Conservation (phyloP, 1,284 basidiomycete species). For the Coniferiporia weirii region DNA sequence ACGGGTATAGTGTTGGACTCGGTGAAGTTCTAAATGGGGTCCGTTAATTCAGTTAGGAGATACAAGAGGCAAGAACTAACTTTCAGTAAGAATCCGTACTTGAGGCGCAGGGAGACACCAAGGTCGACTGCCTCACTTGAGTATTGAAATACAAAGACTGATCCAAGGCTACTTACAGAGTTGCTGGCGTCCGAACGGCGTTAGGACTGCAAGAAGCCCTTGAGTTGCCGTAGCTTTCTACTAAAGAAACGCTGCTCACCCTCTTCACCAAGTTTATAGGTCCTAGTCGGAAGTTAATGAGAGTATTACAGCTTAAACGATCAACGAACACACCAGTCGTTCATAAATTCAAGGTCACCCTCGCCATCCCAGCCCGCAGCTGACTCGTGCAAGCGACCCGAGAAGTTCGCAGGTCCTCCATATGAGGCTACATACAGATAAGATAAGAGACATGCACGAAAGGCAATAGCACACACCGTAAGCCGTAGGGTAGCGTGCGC, state of each 20-base stretch:
- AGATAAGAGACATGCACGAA: slow-evolving; percentile 19
- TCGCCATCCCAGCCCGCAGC: slow-evolving; percentile 55
- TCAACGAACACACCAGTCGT: slow-evolving; percentile 52
- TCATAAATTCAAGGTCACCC: slow-evolving; percentile 67
- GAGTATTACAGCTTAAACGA: neutral
- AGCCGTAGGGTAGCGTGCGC: slow-evolving; percentile 76
- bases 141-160: neutral
- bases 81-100: slow-evolving; percentile 76
- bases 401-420: slow-evolving; percentile 63
- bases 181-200: slow-evolving; percentile 80
- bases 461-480: slow-evolving; percentile 41
- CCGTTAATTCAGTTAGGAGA: neutral
- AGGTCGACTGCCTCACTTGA: slow-evolving; percentile 48
- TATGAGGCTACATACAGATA: slow-evolving; percentile 41
- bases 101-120: slow-evolving; percentile 66
- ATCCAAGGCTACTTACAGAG: slow-evolving; percentile 44
- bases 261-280: slow-evolving; percentile 78
- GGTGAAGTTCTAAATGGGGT: slow-evolving; percentile 60
- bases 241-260: slow-evolving; percentile 32
- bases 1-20: slow-evolving; percentile 67
- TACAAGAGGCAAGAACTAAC: slow-evolving; percentile 26
- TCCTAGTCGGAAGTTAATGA: slow-evolving; percentile 39
- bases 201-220: slow-evolving; percentile 47
- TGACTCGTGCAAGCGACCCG: slow-evolving; percentile 48
- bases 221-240: slow-evolving; percentile 9